A percentile compares a stretch with the other conserved stretches of the same genome.
Conservation (phyloP, 345 rosid genomes). For the Raphanus raphanistrum region DNA sequence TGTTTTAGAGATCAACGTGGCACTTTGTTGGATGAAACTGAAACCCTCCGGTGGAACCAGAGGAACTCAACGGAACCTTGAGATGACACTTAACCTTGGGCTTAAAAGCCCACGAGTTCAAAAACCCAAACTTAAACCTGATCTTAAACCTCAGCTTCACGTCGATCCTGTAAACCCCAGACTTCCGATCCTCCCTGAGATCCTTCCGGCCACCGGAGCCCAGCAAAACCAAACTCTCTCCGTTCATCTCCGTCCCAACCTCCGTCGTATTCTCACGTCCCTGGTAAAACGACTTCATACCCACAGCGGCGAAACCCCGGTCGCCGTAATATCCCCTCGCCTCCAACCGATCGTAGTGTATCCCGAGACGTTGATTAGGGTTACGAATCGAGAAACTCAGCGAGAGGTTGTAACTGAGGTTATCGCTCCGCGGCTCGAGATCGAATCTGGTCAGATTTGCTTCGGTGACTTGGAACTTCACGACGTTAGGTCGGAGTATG, state of each 20-base stretch:
- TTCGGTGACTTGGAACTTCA: conserved; percentile 46
- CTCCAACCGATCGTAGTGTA: conserved; percentile 51
- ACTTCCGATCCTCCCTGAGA: conserved; percentile 38
- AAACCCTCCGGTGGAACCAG: conserved; percentile 13
- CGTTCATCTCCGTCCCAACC: conserved; percentile 40
- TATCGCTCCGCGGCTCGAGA: conserved; percentile 24
- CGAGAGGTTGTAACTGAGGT: conserved; percentile 44
- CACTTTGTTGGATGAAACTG: conserved; percentile 45
- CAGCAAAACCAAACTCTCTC: conserved; percentile 36
- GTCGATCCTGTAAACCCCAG: conserved; percentile 51
- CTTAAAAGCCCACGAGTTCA: conserved; percentile 51
- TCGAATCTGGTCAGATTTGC: conserved; percentile 47
- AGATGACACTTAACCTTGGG: conserved; percentile 58
- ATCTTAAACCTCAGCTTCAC: conserved; percentile 53
- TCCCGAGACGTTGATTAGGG: conserved; percentile 59
- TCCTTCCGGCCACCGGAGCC: conserved; percentile 26
- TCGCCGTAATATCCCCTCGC: conserved; percentile 46
- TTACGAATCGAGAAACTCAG: conserved; percentile 51
- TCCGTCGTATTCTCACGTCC: conserved; percentile 67
- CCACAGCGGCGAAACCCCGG: conserved; percentile 32
- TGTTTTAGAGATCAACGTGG: conserved; percentile 39
- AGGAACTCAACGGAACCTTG: conserved; percentile 47
- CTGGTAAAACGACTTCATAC: conserved; percentile 56
- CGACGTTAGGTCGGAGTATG: conserved; percentile 52
- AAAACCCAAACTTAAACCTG: conserved; percentile 53